A percentile compares a stretch with the other conserved stretches of the same genome.
Conservation (phyloP, 148 eudicot species). For the Rhododendron vialii region DNA sequence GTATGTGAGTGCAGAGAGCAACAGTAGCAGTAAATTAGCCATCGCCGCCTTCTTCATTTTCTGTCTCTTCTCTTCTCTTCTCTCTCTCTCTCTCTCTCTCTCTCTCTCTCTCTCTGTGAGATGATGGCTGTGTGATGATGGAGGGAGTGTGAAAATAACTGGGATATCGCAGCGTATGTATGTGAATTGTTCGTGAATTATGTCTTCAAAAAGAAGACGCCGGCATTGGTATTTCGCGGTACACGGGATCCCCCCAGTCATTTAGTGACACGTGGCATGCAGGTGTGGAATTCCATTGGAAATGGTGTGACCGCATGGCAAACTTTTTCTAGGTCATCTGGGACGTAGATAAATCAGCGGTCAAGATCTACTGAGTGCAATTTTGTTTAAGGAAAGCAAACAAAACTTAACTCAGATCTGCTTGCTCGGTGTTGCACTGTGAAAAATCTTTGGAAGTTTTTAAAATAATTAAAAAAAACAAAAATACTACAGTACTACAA, state of each 20-base stretch:
- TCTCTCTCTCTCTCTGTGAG: slow-evolving; percentile 2
- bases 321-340: too few relatives aligned
- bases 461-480: too few relatives aligned
- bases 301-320: too few relatives aligned
- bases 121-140: background rate
- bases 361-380: too few relatives aligned
- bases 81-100: slow-evolving; percentile 10
- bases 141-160: background rate
- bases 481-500: too few relatives aligned
- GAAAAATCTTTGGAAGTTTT: too few relatives aligned
- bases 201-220: background rate
- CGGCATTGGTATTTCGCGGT: background rate
- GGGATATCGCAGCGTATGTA: background rate
- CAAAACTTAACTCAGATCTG: too few relatives aligned
- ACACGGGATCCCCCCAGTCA: background rate
- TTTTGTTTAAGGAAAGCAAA: too few relatives aligned
- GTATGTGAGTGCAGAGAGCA: slow-evolving; percentile 13
- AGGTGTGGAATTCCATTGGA: too few relatives aligned
- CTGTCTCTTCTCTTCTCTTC: background rate
- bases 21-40: slow-evolving; percentile 15
- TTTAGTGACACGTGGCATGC: background rate
- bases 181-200: background rate
- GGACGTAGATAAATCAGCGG: too few relatives aligned
- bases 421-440: too few relatives aligned
- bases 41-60: slow-evolving; percentile 2